Conservation (phyloP, 257 asterid species). For the Plantago ovata region DNA sequence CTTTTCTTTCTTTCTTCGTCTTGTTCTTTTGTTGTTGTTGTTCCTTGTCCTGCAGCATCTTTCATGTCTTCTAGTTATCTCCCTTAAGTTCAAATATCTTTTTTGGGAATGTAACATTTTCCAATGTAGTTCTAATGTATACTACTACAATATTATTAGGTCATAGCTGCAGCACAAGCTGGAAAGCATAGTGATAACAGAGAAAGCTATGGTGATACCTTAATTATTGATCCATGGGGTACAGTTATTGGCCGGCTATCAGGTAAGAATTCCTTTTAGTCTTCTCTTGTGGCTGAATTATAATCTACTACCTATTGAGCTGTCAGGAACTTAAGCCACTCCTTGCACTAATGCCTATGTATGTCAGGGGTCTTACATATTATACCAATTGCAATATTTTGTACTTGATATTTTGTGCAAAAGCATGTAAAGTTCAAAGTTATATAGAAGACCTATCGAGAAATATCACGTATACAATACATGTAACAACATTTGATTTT, state of each 20-base stretch:
- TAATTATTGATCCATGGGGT: constrained; percentile 98
- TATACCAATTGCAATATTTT: too few relatives aligned
- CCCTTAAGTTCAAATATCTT: constrained; percentile 1
- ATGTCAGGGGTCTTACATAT: too few relatives aligned
- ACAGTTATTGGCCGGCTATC: constrained; percentile 57
- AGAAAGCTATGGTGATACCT: constrained; percentile 80
- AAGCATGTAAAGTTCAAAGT: too few relatives aligned
- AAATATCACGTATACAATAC: too few relatives aligned
- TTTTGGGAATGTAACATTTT: background rate
- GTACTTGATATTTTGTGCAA: too few relatives aligned
- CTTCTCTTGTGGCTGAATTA: background rate
- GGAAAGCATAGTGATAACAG: constrained; percentile 77
- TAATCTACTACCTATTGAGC: background rate
- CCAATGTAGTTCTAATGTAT: background rate
- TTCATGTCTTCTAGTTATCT: background rate
- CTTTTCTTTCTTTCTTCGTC: background rate
- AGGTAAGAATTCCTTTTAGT: constrained; percentile 27
- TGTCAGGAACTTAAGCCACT: too few relatives aligned
- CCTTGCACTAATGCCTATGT: too few relatives aligned
- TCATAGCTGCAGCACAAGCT: constrained; percentile 90
- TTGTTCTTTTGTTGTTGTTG: too few relatives aligned
- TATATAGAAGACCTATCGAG: too few relatives aligned
- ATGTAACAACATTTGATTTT: too few relatives aligned
- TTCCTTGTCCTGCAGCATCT: background rate
- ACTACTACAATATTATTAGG: constrained; percentile 26